Evolutionary conservation across 192 early-diverging fungal species (phyloP).

Genomic region (Helicostylum pulchrum): DNA sequence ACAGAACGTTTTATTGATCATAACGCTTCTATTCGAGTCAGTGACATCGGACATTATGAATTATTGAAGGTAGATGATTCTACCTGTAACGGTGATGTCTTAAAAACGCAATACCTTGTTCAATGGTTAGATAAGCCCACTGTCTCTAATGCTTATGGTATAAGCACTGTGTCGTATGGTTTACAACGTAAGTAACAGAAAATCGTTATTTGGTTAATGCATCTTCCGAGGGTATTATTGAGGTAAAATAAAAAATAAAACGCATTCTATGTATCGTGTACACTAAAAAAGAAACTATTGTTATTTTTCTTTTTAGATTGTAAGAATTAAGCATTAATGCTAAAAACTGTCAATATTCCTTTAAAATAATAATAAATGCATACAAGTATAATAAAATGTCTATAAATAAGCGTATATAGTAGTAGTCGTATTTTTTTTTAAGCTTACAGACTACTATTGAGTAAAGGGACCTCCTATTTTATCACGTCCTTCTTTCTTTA

Average conservation of each 20-base stretch:
- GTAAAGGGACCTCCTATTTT: too few relatives aligned
- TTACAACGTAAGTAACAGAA: constrained; percentile 28
- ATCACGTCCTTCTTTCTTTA: too few relatives aligned
- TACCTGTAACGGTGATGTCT: constrained; percentile 39
- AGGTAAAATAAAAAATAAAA: constrained; percentile 11
- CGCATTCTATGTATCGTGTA: neutral
- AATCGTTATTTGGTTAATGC: constrained; percentile 35
- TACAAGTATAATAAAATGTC: too few relatives aligned
- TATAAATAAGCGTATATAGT: too few relatives aligned
- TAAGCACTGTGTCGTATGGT: constrained; percentile 28
- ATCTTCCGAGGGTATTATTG: constrained; percentile 40
- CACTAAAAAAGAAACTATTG: too few relatives aligned
- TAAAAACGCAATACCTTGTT: constrained; percentile 21
- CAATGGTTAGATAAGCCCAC: constrained; percentile 30
- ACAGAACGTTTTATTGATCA: constrained; percentile 22
- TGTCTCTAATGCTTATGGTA: constrained; percentile 22
- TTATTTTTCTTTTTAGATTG: constrained; percentile 22
- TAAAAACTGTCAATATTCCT: constrained; percentile 34
- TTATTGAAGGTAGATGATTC: constrained; percentile 39
- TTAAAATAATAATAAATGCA: too few relatives aligned
- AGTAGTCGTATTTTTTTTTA: too few relatives aligned
- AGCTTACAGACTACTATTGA: too few relatives aligned
- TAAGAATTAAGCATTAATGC: constrained; percentile 33
- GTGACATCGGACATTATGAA: constrained; percentile 37
- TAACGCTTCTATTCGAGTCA: constrained; percentile 28